Percentiles rank a stretch among this genome's conserved stretches.
Evolutionary conservation across 1,284 basidiomycete species (phyloP).

Genomic region (Cutaneotrichosporon cutaneum): DNA sequence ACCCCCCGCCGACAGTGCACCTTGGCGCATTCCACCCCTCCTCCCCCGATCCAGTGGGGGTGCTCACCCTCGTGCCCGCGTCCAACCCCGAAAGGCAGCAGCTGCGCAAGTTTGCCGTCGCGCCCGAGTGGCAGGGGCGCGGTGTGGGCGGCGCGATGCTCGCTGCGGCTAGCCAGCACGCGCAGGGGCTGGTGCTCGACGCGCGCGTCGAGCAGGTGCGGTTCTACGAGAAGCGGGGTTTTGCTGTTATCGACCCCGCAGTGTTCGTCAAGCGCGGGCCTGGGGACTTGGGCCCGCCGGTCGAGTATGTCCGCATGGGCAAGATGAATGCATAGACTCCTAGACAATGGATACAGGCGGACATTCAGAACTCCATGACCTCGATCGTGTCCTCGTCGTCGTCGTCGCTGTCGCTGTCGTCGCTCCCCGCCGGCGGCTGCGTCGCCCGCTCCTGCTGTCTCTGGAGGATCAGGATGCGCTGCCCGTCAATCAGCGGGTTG

Average conservation of each 20-base stretch:
- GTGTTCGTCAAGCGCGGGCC: constrained; percentile 30
- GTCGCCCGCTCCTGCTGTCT: neutral
- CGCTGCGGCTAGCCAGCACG: constrained; percentile 6
- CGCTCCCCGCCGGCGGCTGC: neutral
- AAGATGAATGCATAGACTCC: neutral
- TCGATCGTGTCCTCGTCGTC: constrained; percentile 19
- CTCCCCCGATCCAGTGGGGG: constrained; percentile 21
- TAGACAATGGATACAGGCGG: too few relatives aligned
- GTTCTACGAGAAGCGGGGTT: constrained; percentile 33
- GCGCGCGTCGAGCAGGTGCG: constrained; percentile 26
- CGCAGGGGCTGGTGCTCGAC: constrained; percentile 28
- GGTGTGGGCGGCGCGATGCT: constrained; percentile 31
- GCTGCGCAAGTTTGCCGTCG: constrained; percentile 39
- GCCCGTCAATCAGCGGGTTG: constrained; percentile 45
- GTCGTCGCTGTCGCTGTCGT: neutral
- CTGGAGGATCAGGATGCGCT: constrained; percentile 37
- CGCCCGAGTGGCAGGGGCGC: constrained; percentile 24
- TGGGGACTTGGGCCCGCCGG: constrained; percentile 21
- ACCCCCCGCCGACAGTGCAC: constrained; percentile 27
- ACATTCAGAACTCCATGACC: constrained; percentile 42
- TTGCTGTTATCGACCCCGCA: constrained; percentile 25
- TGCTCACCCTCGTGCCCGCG: constrained; percentile 26
- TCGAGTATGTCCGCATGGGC: constrained; percentile 37
- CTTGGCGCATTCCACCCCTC: constrained; percentile 27
- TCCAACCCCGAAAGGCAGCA: too few relatives aligned